Base-by-base conservation (phyloP, 257 asterid genomes). In the Solanum appendiculatum region DNA sequence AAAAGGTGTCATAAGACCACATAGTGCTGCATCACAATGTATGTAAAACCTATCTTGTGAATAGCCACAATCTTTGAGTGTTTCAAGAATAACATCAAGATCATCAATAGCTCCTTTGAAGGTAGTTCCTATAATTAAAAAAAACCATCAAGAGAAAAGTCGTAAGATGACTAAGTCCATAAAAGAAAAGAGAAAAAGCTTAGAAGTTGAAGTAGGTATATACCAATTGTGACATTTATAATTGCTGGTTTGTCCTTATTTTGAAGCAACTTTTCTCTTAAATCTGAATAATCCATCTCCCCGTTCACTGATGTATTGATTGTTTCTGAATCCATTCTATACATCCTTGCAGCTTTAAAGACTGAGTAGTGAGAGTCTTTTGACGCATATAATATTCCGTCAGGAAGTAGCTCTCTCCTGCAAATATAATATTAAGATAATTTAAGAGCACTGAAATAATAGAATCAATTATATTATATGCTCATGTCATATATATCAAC, bases 91-190 rank as follows among this genome's bases (percentile, higher is more conserved):
- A 58, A 90, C 20, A 86, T 91, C 93, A 81, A 91, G 86, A 16
- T 91, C 73, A 83, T 91, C 93, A 9, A 90, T 0, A 8, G 87
- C 92, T 42, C 93, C 93, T 85, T 91, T 91, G 72, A 89, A 90
- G 2, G 93, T 89, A 31, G 93, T 91, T 77, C 93, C 92, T 91
- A 42, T 11, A 63, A 5, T 81, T 12, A 6, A 39, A 23, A 23
- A 74, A 1, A 11, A 68, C 4, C 86, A 63, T 25, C 7, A 8
- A 29, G 10, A 2, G 0, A 6, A n/a, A 40, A 2, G 10, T 11
- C 7, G 6, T 75, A 75, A 39, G 34, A 40, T 7, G 23, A 37
- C 12, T 21, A 21, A 20, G 4, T 39, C 2, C 16, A 37, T 12
- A 11, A 74, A 74, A 72, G 44, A 4, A 72, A 5, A 70, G 9